Evolutionary conservation across 148 eudicot species (phyloP), one percentile per base, ranked within the genome.

Genomic region (Rhododendron henanense): DNA sequence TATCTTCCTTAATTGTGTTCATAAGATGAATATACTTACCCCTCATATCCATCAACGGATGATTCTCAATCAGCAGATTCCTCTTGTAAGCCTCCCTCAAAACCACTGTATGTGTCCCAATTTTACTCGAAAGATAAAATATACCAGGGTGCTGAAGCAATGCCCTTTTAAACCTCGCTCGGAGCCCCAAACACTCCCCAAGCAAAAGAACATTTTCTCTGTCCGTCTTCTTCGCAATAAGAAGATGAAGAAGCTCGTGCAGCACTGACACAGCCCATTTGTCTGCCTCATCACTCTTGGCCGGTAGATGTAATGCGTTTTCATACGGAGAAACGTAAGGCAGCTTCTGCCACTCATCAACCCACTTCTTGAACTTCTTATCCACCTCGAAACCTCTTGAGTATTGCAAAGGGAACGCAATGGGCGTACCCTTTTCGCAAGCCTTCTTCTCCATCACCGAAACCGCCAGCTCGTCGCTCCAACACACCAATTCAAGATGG

Each of bases 271-370:
- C 97, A 0, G 90, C 93, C 99, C 99, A 96, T 85, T 90, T 92
- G 87, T 95, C 98, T 6, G 96, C 92, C 71, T 91, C 90, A 47
- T 95, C 95, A 65, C 93, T 88, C 35, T 90, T 90, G 15, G 94
- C 89, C 13, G 84, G 91, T 65, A 92, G 86, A 89, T 91, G 92
- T 53, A 87, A 41, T 50, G 88, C 92, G 89, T 93, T 92, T 87
- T 95, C 94, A 90, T 96, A 96, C 6, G 99, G 99, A 2, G 98
- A 95, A 82, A 94, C 41, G 81, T 94, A 95, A 79, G 98, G 97
- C 90, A 96, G 55, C 85, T 90, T 94, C 67, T 95, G 98, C 99
- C 98, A 96, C 31, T 90, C 94, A 86, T 91, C 93, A 45, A 88
- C 89, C 93, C 94, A 91, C 69, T 88, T 87, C 87, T 88, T 89